A percentile compares a stretch with the other conserved stretches of the same genome.
phyloP scores from a whole-genome alignment of 345 rosid species.

The Luvunga scandens region DNA sequence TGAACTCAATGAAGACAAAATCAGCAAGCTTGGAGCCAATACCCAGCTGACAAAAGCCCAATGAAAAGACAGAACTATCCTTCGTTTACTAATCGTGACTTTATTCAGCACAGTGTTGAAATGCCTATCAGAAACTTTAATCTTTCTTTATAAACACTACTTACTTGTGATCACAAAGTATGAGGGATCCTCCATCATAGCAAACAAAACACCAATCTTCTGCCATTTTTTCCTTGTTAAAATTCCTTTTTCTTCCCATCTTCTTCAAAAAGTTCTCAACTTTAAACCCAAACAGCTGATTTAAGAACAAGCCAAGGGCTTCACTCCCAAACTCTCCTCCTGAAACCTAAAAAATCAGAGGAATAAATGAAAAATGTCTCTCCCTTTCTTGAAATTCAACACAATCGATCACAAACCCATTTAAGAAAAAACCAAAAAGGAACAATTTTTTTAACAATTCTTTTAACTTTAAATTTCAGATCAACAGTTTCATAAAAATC shows the following conservation, averaged over 20 bases:
- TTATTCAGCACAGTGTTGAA: not conserved
- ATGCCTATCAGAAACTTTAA: not conserved
- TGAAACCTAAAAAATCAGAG: not conserved
- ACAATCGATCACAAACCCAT: not conserved
- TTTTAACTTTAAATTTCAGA: not conserved
- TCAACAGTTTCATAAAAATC: no score
- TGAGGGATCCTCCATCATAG: slow-evolving; percentile 54
- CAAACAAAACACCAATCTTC: slow-evolving; percentile 51
- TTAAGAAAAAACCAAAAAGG: not conserved
- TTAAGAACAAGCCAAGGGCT: not conserved
- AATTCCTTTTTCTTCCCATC: slow-evolving; percentile 22
- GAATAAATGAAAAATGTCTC: not conserved
- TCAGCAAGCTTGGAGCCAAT: not conserved
- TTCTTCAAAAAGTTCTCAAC: slow-evolving; percentile 7
- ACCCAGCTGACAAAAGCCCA: not conserved
- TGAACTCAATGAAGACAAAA: not conserved
- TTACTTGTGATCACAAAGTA: slow-evolving; percentile 49
- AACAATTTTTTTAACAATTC: not conserved
- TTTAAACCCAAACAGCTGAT: not conserved
- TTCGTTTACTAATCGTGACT: not conserved
- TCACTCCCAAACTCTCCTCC: not conserved
- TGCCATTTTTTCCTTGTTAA: slow-evolving; percentile 27
- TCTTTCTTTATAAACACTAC: slow-evolving; percentile 23
- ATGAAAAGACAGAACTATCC: not conserved
- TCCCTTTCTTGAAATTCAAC: not conserved